Conservation (phyloP, 257 asterid genomes). For the Avicennia marina region DNA sequence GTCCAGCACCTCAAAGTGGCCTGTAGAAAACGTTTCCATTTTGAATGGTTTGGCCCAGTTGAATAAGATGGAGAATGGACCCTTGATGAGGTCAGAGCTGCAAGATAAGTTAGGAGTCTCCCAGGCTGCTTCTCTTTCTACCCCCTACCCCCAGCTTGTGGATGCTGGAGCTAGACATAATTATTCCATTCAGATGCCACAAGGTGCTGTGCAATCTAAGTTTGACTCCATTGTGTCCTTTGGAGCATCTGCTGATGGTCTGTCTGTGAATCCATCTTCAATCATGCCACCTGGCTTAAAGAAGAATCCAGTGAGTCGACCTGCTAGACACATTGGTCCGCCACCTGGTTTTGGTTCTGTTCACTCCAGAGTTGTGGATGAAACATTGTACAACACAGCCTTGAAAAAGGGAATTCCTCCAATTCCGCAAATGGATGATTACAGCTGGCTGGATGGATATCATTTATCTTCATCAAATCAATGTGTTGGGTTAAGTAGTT, state of each 20-base stretch:
- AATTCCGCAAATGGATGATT: conserved; percentile 58
- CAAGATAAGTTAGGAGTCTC: conserved; percentile 43
- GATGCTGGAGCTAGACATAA: conserved; percentile 29
- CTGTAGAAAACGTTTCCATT: conserved; percentile 36
- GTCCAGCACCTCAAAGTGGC: conserved; percentile 43
- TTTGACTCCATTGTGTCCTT: conserved; percentile 43
- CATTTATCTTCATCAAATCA: conserved; percentile 51
- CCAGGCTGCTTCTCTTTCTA: conserved; percentile 44
- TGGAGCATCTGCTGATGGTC: conserved; percentile 34
- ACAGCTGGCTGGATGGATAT: conserved; percentile 88
- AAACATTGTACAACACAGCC: conserved; percentile 31
- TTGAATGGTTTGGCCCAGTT: conserved; percentile 50
- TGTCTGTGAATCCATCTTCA: conserved; percentile 40
- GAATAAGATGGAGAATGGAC: conserved; percentile 52
- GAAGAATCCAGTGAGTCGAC: conserved; percentile 89
- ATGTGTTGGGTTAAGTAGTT: conserved; percentile 45
- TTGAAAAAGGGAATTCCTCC: conserved; percentile 37
- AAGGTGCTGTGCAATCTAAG: conserved; percentile 39
- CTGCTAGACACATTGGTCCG: conserved; percentile 82
- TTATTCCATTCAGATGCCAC: conserved; percentile 33
- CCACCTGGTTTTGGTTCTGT: conserved; percentile 98
- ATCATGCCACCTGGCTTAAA: conserved; percentile 39
- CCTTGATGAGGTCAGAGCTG: conserved; percentile 32
- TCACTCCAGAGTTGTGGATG: conserved; percentile 56
- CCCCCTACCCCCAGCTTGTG: conserved; percentile 41